Base-by-base conservation (phyloP, 352 stramenopile species). In the Elongisporangium senticosum region DNA sequence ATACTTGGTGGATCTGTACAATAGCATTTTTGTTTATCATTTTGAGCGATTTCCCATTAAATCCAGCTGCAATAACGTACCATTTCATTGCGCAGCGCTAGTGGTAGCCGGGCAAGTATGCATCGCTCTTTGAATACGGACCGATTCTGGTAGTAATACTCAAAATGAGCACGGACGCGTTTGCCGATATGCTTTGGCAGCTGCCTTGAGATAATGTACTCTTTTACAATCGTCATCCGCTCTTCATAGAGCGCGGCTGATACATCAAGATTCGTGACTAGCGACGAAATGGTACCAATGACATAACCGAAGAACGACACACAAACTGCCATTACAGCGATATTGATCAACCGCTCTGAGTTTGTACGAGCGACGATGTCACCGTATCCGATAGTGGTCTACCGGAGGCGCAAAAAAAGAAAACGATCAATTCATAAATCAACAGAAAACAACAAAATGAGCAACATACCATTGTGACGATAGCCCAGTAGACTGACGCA, bases 401-500 rank as follows among this genome's bases (percentile, higher is more conserved):
- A n/a, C n/a, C n/a, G 64, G 15, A 21, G 1, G 10, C 21, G 20
- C 1, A 54, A 19, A 43, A 4, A 8, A 59, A 55, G 10, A 43
- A 23, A 58, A 20, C 23, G 2, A 23, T 58, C 48, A 49, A 40
- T 40, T 13, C 24, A 52, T 58, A 17, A 4, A 23, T 15, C 15
- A 50, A 2, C 8, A 17, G 4, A 37, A 51, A 20, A 3, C n/a
- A 8, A 55, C 20, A 53, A 53, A 39, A 54, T 19, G 17, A 56
- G 51, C 2, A 26, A 8, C 59, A 15, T 61, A 89, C 84, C 80
- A 98, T 97, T 4, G 91, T 98, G 19, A 96, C 90, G 43, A 97
- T 96, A 2, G 91, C 93, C 89, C 89, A 98, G 72, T 98, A 98
- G 53, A 97, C 72, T 1, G 85, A 93, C 7, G 77, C 74, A 10